These are phyloP conservation scores for Nannochloropsis salina DNA, from an alignment of 108 stramenopile genomes.

Conservation along the genomic window DNA sequence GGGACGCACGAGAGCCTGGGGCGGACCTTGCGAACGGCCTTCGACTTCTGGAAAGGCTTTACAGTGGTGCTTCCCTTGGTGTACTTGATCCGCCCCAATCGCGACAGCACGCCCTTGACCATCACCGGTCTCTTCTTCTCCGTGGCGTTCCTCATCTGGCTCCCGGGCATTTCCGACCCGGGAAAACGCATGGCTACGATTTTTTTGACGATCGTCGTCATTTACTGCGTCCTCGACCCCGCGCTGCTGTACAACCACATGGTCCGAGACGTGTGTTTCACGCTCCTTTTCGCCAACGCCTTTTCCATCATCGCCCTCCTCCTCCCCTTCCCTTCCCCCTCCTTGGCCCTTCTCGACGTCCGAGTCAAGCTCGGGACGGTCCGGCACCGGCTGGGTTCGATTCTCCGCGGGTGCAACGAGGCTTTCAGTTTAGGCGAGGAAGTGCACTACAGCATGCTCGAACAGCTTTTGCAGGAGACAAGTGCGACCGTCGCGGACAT, in stretches of 20 bases:
- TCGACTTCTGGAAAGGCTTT: slow-evolving; percentile 11
- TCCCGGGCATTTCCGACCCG: neutral
- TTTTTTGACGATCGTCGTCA: slow-evolving; percentile 7
- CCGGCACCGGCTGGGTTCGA: neutral
- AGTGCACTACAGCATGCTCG: neutral
- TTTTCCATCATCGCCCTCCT: neutral
- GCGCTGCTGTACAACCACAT: neutral
- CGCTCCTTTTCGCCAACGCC: neutral
- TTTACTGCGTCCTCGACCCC: neutral
- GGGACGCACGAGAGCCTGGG: neutral
- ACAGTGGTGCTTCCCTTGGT: neutral
- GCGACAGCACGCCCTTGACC: neutral
- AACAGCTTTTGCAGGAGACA: neutral
- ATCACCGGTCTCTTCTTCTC: neutral
- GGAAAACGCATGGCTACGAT: neutral
- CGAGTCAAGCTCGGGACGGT: neutral
- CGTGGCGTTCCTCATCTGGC: neutral
- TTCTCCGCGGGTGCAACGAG: neutral
- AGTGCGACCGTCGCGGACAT: neutral
- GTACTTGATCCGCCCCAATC: neutral
- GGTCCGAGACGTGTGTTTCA: neutral
- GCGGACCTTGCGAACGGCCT: neutral
- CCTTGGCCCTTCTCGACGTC: neutral
- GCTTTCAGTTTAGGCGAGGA: neutral
- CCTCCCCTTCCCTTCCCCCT: neutral